Conservation (phyloP, 2,329 filamentous ascomycete species). For the Ploettnerulaceae sp. region DNA sequence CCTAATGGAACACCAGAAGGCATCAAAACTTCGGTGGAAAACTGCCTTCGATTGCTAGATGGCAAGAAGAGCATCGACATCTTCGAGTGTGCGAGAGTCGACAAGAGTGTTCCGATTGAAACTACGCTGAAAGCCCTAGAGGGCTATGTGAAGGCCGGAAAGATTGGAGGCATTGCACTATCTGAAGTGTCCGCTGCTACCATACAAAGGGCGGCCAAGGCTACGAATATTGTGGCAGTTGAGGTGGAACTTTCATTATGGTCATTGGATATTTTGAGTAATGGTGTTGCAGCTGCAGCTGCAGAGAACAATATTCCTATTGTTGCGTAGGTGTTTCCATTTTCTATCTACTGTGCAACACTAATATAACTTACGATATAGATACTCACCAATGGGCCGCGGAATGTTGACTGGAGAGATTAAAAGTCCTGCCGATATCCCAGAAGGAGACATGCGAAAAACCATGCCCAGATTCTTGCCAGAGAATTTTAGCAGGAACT, state of each 20-base stretch:
- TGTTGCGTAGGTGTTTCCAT: constrained; percentile 42
- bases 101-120: constrained; percentile 41
- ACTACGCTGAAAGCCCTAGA: constrained; percentile 32
- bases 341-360: constrained; percentile 1
- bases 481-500: constrained; percentile 59
- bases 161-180: constrained; percentile 41
- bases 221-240: constrained; percentile 41
- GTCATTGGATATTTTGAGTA: constrained; percentile 35
- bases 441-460: constrained; percentile 49
- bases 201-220: constrained; percentile 37
- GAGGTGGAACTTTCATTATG: constrained; percentile 44
- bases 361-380: constrained; percentile 24
- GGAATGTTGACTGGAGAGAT: constrained; percentile 53
- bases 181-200: constrained; percentile 41
- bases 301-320: constrained; percentile 63
- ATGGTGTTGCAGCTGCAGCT: constrained; percentile 44
- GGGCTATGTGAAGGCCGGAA: constrained; percentile 39
- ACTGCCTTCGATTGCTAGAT: constrained; percentile 45
- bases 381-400: constrained; percentile 64
- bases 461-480: constrained; percentile 59
- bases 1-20: constrained; percentile 50
- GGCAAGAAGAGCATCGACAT: constrained; percentile 50
- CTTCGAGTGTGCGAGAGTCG: constrained; percentile 39
- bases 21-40: constrained; percentile 54
- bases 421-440: constrained; percentile 49